Conservation (phyloP, 2,329 filamentous ascomycete species). For the Hypoxylon sp. region DNA sequence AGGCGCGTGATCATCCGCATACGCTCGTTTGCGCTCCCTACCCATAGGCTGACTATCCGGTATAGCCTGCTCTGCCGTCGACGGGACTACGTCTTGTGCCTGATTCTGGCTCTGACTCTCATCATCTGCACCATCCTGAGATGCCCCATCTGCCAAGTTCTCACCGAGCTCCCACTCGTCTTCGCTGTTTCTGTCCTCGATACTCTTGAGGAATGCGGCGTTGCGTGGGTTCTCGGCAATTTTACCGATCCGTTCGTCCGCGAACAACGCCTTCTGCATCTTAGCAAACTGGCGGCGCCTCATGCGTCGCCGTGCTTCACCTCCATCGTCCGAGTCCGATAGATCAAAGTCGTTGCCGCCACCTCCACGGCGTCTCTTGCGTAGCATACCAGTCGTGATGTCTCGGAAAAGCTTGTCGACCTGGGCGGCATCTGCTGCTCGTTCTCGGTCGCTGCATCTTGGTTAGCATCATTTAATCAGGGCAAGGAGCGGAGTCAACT, state of each 20-base stretch:
- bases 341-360: slow-evolving; percentile 76
- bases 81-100: slow-evolving; percentile 37
- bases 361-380: slow-evolving; percentile 72
- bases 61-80: slow-evolving; percentile 48
- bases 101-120: slow-evolving; percentile 50
- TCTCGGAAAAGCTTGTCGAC: slow-evolving; percentile 93
- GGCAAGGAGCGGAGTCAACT: slow-evolving; percentile 53
- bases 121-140: slow-evolving; percentile 47
- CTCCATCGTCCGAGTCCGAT: slow-evolving; percentile 89
- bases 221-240: slow-evolving; percentile 90
- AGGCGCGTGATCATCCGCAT: slow-evolving; percentile 43
- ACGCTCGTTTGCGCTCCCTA: slow-evolving; percentile 44
- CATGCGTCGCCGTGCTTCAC: slow-evolving; percentile 77
- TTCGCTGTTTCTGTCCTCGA: slow-evolving; percentile 81
- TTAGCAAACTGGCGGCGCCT: slow-evolving; percentile 89
- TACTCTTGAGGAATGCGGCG: slow-evolving; percentile 86
- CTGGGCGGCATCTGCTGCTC: slow-evolving; percentile 82
- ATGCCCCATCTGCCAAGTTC: slow-evolving; percentile 54
- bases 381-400: slow-evolving; percentile 86
- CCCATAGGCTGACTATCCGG: slow-evolving; percentile 63
- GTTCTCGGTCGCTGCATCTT: slow-evolving; percentile 73
- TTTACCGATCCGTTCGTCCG: slow-evolving; percentile 89
- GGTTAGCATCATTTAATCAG: slow-evolving; percentile 1
- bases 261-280: slow-evolving; percentile 87
- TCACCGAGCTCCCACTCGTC: slow-evolving; percentile 81